These are phyloP conservation scores for Fusarium bulbicola DNA, from an alignment of 2,329 filamentous ascomycete genomes.

Conservation along the genomic window DNA sequence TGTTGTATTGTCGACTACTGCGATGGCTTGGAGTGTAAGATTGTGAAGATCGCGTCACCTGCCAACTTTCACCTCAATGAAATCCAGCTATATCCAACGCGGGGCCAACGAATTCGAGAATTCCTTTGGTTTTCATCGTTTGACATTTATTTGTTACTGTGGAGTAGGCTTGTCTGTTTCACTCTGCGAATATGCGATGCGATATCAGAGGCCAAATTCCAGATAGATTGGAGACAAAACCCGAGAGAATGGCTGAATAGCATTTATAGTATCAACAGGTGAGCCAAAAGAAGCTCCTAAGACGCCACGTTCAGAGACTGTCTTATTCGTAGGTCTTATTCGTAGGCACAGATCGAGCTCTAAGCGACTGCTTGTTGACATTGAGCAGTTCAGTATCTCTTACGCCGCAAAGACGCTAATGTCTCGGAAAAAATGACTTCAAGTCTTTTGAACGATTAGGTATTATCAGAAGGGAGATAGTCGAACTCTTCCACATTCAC, in stretches of 20 bases:
- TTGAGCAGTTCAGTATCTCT: neutral
- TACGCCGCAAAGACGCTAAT: neutral
- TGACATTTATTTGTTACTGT: too few species aligned
- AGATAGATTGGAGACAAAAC: neutral
- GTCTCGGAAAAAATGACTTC: neutral
- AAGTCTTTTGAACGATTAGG: too few species aligned
- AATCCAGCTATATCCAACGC: rapidly evolving
- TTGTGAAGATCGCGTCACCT: too few species aligned
- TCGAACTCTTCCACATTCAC: too few species aligned
- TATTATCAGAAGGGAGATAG: rapidly evolving
- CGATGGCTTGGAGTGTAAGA: neutral
- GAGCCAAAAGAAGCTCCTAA: neutral
- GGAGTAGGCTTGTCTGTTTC: neutral
- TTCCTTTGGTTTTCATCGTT: rapidly evolving
- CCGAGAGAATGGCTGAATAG: rapidly evolving
- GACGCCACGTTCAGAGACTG: neutral
- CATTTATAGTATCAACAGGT: neutral
- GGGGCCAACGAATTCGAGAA: rapidly evolving
- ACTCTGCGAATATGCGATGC: too few species aligned
- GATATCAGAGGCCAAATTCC: neutral
- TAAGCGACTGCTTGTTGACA: neutral
- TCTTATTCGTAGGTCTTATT: neutral
- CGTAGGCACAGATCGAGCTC: rapidly evolving
- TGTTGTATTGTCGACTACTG: too few species aligned
- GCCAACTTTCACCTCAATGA: rapidly evolving